phyloP scores from a whole-genome alignment of 2,329 filamentous ascomycete species.

The Cadophora sp. region DNA sequence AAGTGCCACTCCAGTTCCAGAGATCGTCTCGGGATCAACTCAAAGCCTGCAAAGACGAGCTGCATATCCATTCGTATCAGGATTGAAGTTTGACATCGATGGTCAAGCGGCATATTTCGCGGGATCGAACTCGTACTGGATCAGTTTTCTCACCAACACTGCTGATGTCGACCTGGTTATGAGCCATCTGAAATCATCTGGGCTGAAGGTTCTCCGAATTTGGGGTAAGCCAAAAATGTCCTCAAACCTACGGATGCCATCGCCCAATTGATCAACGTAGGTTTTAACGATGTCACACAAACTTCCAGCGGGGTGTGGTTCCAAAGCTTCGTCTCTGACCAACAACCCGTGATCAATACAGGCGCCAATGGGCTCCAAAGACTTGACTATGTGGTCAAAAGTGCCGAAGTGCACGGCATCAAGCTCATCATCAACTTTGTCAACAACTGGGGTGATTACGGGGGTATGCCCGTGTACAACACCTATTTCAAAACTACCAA shows the following conservation, averaged over 20 bases:
- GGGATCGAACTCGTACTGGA: slow-evolving; percentile 63
- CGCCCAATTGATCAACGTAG: slow-evolving; percentile 65
- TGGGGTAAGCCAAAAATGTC: slow-evolving; percentile 22
- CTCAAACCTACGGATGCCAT: slow-evolving; percentile 44
- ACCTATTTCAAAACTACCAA: slow-evolving; percentile 57
- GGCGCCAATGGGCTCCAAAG: slow-evolving; percentile 67
- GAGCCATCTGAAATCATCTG: slow-evolving; percentile 50
- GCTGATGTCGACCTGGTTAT: slow-evolving; percentile 61
- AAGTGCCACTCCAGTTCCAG: not conserved
- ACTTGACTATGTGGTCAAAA: slow-evolving; percentile 67
- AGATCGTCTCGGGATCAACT: not conserved
- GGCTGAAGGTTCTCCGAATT: slow-evolving; percentile 13
- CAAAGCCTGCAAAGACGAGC: not conserved
- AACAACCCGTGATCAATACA: slow-evolving; percentile 66
- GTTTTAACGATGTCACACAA: slow-evolving; percentile 62
- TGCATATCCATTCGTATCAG: not conserved
- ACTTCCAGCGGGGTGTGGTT: slow-evolving; percentile 51
- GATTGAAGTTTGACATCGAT: slow-evolving; percentile 48
- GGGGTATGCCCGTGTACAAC: slow-evolving; percentile 66
- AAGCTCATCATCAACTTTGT: slow-evolving; percentile 71
- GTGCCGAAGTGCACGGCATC: slow-evolving; percentile 63
- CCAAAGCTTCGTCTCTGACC: slow-evolving; percentile 50
- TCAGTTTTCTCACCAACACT: slow-evolving; percentile 58
- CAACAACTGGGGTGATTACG: slow-evolving; percentile 74
- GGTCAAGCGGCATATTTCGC: slow-evolving; percentile 55